phyloP scores from a whole-genome alignment of 2,329 filamentous ascomycete species.

The Aspergillus sp. region DNA sequence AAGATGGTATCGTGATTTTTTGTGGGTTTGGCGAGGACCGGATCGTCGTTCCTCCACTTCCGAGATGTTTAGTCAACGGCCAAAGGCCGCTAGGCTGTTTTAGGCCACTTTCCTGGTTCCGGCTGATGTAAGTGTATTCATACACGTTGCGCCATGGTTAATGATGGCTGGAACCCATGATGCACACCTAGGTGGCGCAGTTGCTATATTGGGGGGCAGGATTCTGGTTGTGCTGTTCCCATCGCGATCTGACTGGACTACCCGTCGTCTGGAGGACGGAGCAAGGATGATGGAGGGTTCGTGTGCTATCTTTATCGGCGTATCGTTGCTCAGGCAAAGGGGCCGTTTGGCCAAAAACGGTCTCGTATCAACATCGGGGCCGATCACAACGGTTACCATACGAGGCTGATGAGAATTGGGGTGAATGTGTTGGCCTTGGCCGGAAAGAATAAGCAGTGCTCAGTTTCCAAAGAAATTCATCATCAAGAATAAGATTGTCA shows the following conservation, averaged over 20 bases:
- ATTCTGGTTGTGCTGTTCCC: constrained; percentile 1
- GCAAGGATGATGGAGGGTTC: constrained; percentile 1
- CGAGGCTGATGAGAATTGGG: not conserved
- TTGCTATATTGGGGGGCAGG: not conserved
- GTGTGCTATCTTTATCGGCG: constrained; percentile 10
- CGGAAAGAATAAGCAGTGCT: not conserved
- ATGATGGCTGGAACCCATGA: constrained; percentile 1
- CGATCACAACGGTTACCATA: not conserved
- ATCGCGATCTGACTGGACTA: not conserved
- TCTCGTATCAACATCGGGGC: not conserved
- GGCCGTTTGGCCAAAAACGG: not conserved
- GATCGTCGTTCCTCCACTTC: constrained; percentile 14
- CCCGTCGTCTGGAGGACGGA: constrained; percentile 1
- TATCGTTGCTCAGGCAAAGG: constrained; percentile 1
- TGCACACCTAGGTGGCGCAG: constrained; percentile 3
- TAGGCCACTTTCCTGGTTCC: not conserved
- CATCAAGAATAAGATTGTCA: not conserved
- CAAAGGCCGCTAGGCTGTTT: not conserved
- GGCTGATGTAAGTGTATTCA: constrained; percentile 1
- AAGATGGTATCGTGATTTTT: constrained; percentile 16
- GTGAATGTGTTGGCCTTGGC: not conserved
- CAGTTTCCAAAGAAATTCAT: not conserved
- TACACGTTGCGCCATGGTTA: not conserved
- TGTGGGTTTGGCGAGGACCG: constrained; percentile 21
- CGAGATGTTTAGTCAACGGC: constrained; percentile 6